Percentiles rank a stretch among this genome's conserved stretches.
phyloP scores from a whole-genome alignment of 2,329 filamentous ascomycete species.

The Fusarium hainanense region DNA sequence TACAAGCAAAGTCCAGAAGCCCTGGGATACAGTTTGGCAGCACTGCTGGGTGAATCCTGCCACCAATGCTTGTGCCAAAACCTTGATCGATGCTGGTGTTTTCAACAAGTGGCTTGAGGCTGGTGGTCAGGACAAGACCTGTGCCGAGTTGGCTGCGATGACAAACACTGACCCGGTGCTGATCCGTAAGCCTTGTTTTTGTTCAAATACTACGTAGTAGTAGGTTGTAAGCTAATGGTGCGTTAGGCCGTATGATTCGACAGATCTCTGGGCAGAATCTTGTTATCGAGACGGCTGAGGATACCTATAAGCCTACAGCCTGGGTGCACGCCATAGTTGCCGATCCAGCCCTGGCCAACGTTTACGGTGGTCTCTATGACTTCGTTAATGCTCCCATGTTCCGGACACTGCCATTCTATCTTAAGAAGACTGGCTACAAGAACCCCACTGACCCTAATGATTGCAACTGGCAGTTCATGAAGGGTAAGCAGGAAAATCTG shows the following conservation, averaged over 20 bases:
- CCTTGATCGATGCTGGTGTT: constrained; percentile 52
- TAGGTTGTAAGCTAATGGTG: neutral
- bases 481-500: constrained; percentile 43
- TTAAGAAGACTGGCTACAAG: constrained; percentile 49
- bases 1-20: constrained; percentile 49
- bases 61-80: constrained; percentile 52
- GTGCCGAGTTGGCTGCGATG: constrained; percentile 49
- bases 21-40: constrained; percentile 55
- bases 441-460: constrained; percentile 50
- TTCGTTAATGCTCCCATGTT: constrained; percentile 50
- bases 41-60: constrained; percentile 51
- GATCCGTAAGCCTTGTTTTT: constrained; percentile 42
- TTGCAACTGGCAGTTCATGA: constrained; percentile 50
- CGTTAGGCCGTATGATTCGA: constrained; percentile 49
- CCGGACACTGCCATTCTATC: constrained; percentile 47
- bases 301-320: constrained; percentile 50
- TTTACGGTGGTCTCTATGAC: constrained; percentile 51
- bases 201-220: no score
- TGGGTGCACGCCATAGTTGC: constrained; percentile 48
- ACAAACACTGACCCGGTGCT: constrained; percentile 49
- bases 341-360: constrained; percentile 45
- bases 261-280: constrained; percentile 52
- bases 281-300: constrained; percentile 49
- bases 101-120: constrained; percentile 51
- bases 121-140: constrained; percentile 47